Evolutionary conservation across 352 stramenopile genomes (phyloP).

Genomic region (Phytophthora citrophthora): DNA sequence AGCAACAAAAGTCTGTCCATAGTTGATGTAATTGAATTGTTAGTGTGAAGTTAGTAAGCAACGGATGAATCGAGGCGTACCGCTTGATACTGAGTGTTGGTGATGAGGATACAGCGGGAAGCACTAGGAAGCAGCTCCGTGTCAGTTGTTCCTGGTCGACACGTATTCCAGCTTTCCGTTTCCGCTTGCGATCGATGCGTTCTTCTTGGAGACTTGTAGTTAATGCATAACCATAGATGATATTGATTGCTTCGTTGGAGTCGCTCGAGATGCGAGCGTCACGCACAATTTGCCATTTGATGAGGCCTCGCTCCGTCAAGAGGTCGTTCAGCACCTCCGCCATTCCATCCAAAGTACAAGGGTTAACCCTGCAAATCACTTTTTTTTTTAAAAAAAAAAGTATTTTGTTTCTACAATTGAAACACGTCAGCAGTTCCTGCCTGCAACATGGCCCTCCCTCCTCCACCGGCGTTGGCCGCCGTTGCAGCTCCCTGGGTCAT

Average conservation of each 20-base stretch:
- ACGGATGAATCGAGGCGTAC: conserved; percentile 18
- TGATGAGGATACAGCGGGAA: conserved; percentile 26
- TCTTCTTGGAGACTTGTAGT: conserved; percentile 42
- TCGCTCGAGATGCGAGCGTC: conserved; percentile 18
- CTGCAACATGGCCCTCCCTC: conserved; percentile 28
- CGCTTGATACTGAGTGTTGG: conserved; percentile 46
- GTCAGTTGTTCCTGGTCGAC: conserved; percentile 13
- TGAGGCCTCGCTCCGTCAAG: conserved; percentile 40
- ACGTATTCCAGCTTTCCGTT: conserved; percentile 20
- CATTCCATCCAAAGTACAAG: too few species aligned
- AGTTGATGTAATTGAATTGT: neutral
- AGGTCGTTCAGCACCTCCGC: conserved; percentile 56
- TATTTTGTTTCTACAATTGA: too few species aligned
- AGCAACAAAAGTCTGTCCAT: conserved; percentile 41
- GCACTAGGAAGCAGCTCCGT: conserved; percentile 48
- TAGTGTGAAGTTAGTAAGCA: neutral
- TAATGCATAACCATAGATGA: conserved; percentile 43
- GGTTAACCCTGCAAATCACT: too few species aligned
- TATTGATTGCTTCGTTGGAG: conserved; percentile 26
- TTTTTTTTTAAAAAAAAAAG: too few species aligned
- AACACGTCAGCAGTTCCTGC: conserved; percentile 12
- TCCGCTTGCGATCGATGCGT: conserved; percentile 50
- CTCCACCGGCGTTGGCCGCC: conserved; percentile 13
- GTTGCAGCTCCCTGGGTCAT: conserved; percentile 24
- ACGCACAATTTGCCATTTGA: conserved; percentile 37